Conservation (phyloP, 192 early-diverging fungal genomes). For the Coemansia sp. region DNA sequence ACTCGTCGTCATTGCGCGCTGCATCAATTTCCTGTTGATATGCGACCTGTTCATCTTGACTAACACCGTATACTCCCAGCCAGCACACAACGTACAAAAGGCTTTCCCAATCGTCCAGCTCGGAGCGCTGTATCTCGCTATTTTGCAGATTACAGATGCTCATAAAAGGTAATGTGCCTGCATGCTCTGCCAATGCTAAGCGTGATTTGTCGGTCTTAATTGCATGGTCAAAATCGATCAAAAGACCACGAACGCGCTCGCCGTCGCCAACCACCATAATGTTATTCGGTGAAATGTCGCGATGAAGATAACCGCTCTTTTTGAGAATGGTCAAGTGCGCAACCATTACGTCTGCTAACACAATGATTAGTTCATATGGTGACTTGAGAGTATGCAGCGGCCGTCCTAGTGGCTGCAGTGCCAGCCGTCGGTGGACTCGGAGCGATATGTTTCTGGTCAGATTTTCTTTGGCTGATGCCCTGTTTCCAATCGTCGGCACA, state of each 20-base stretch:
- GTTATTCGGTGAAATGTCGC: slow-evolving; percentile 22
- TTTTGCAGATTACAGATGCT: slow-evolving; percentile 15
- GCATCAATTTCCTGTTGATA: not conserved
- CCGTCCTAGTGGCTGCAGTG: not conserved
- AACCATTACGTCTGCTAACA: slow-evolving; percentile 23
- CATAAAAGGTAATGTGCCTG: slow-evolving; percentile 11
- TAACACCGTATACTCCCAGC: not conserved
- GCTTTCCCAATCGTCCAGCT: slow-evolving; percentile 24
- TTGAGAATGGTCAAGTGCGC: slow-evolving; percentile 7
- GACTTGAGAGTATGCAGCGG: not conserved
- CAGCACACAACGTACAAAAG: slow-evolving; percentile 21
- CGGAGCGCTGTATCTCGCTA: not conserved
- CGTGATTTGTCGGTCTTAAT: not conserved
- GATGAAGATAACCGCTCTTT: slow-evolving; percentile 15
- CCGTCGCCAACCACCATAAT: slow-evolving; percentile 3
- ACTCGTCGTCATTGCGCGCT: not conserved
- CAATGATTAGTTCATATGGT: slow-evolving; percentile 21
- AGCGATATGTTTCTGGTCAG: not conserved
- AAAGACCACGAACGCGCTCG: slow-evolving; percentile 1
- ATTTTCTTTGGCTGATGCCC: not conserved
- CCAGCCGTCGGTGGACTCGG: slow-evolving; percentile 7
- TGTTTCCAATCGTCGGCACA: too few relatives aligned
- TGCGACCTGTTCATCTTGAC: not conserved
- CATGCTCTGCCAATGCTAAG: not conserved
- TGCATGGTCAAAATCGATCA: slow-evolving; percentile 28